Base-by-base conservation (phyloP, 768 basidiomycete species). In the Rhizopogon vulgaris region DNA sequence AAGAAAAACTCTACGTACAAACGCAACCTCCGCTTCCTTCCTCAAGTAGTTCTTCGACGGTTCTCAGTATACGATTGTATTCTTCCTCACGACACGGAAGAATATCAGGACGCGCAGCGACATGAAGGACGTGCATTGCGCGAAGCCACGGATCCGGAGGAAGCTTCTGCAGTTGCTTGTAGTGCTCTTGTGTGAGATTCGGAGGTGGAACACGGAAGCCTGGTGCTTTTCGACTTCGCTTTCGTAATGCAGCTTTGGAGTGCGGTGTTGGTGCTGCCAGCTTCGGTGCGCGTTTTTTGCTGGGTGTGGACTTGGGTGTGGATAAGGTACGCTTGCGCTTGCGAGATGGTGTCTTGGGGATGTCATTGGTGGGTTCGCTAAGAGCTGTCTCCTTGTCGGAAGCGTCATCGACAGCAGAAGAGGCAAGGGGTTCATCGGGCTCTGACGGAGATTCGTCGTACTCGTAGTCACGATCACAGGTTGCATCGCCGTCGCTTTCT, bases 1-100 rank as follows among this genome's bases (percentile, higher is more conserved):
- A 34, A 30, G 47, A 6, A 4, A 41, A 49, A 22, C 22, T 14
- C 24, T 41, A 52, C 92, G 64, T 61, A 95, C 94, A 98, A 48
- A 99, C 76, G 68, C 96, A 99, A 15, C 95, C 95, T 1, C 95
- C 95, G 38, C 87, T 90, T 0, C 93, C 92, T 57, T 93, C 90
- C 54, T 96, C 93, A 11, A 99, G 72, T 28, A 95, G 72, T 55
- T 93, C 88, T 48, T 87, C 85, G 3, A 97, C 85, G 38, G 82
- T 80, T 22, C 79, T 74, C 59, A 94, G 61, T 22, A 97, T 85
- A 41, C 80, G 76, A 12, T 74, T 77, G 61, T 88, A 95, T 67
- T 97, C 93, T 42, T 83, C 82, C 51, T 92, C 89, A 41, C 96
- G 73, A 69, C 94, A 95, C 4, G 94, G 94, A 38, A 99, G 70